Base-by-base conservation (phyloP, 352 stramenopile species). In the Phytopythium cucurbitacearum region DNA sequence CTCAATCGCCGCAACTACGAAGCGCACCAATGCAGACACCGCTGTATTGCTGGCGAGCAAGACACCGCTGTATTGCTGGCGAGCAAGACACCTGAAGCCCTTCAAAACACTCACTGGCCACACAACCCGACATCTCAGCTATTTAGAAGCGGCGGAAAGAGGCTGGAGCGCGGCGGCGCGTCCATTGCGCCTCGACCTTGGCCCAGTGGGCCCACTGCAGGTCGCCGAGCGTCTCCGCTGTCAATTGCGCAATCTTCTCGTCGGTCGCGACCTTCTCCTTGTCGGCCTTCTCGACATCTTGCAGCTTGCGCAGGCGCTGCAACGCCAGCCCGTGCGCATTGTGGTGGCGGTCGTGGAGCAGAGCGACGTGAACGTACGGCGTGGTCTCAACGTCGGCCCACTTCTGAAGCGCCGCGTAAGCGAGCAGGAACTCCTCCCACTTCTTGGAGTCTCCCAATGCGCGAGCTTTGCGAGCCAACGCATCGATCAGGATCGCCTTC, bases 291-390 rank as follows among this genome's bases (percentile, higher is more conserved):
- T 88, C 76, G 40, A 89, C 43, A 4, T 71, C 73, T n/a, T 71
- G 64, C 10, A 90, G 68, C 65, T 89, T 91, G 15, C 74, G 80
- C 33, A 94, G 73, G 15, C 80, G 80, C 58, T 94, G 77, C 6
- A 91, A 48, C 35, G 76, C 67, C 10, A 89, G 60, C 0, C 80
- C 83, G 0, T 56, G 55, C 6, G 71, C 57, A 7, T 65, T 56
- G 32, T 77, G 66, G 50, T 83, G 83, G 7, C 70, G 56, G 55
- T 94, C 74, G 34, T 87, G 71, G 36, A 89, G 57, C 51, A 91
- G 50, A 32, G 69, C 62, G 6, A 89, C 79, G 34, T 83, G 64
- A 40, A 91, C 44, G 43, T 76, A 83, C 57, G 72, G 65, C 28
- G 69, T 42, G 47, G 67, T 62, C 21, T 90, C 77, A 1, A 86